Conservation (phyloP, 2,329 filamentous ascomycete genomes). For the Westerdykella sp. region DNA sequence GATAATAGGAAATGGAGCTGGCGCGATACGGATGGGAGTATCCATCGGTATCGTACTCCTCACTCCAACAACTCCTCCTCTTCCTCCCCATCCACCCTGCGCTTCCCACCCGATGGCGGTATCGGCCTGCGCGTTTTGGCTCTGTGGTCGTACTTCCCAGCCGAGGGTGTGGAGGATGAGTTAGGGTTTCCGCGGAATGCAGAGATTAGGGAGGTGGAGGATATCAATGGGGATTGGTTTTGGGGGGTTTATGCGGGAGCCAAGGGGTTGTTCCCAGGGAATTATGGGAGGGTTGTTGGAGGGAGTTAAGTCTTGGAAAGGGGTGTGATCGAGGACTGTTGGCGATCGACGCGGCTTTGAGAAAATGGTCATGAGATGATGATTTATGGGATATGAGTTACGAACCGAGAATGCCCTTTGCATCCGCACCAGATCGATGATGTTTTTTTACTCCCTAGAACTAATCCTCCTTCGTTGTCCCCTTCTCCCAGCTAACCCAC, state of each 20-base stretch:
- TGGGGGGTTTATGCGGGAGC: slow-evolving; percentile 78
- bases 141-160: slow-evolving; percentile 73
- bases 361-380: not conserved
- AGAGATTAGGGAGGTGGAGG: slow-evolving; percentile 74
- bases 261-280: slow-evolving; percentile 72
- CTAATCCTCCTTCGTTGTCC: no score
- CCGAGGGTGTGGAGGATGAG: slow-evolving; percentile 61
- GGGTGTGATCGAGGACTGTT: not conserved
- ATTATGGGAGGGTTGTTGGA: slow-evolving; percentile 56
- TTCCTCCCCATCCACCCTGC: not conserved
- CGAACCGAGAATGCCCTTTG: no score
- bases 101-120: slow-evolving; percentile 71
- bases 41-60: slow-evolving; percentile 15
- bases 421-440: no score
- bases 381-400: no score
- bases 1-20: slow-evolving; percentile 24
- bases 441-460: no score
- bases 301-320: slow-evolving; percentile 1
- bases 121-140: slow-evolving; percentile 59
- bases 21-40: slow-evolving; percentile 30
- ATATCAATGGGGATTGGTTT: slow-evolving; percentile 88
- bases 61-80: not conserved
- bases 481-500: no score
- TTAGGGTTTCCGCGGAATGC: slow-evolving; percentile 77
- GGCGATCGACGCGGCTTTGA: not conserved